These are phyloP conservation scores for Didymella keratinophila DNA, from an alignment of 2,329 filamentous ascomycete genomes.

Conservation along the genomic window DNA sequence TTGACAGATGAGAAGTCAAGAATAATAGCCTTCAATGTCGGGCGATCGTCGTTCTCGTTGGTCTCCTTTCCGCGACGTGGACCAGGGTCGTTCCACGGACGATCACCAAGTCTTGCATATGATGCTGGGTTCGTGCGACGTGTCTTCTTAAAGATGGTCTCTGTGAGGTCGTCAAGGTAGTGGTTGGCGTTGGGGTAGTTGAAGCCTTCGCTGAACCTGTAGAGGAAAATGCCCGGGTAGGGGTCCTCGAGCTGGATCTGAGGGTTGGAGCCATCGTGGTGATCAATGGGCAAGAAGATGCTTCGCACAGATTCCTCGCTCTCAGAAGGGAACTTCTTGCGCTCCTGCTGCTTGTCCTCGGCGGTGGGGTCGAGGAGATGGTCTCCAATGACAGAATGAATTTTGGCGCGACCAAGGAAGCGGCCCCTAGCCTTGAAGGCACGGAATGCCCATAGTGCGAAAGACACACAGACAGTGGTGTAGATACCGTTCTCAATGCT, in stretches of 20 bases:
- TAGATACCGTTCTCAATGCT: slow-evolving; percentile 94
- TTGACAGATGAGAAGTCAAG: slow-evolving; percentile 95
- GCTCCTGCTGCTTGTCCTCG: slow-evolving; percentile 35
- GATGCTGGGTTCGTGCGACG: slow-evolving; percentile 76
- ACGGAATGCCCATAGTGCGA: slow-evolving; percentile 81
- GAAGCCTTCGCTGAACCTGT: slow-evolving; percentile 94
- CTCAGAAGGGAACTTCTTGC: slow-evolving; percentile 34
- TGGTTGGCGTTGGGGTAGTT: slow-evolving; percentile 95
- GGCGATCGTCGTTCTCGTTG: slow-evolving; percentile 60
- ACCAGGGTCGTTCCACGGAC: slow-evolving; percentile 95
- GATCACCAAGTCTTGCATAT: slow-evolving; percentile 68
- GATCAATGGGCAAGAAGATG: slow-evolving; percentile 86
- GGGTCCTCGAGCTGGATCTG: slow-evolving; percentile 78
- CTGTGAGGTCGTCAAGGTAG: slow-evolving; percentile 74
- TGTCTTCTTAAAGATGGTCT: slow-evolving; percentile 64
- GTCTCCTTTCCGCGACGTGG: slow-evolving; percentile 65
- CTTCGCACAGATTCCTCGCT: slow-evolving; percentile 67
- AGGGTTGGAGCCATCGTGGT: slow-evolving; percentile 89
- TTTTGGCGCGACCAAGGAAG: slow-evolving; percentile 83
- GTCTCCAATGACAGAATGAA: slow-evolving; percentile 86
- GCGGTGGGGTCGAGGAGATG: slow-evolving; percentile 64
- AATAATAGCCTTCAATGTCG: slow-evolving; percentile 84
- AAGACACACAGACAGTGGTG: slow-evolving; percentile 78
- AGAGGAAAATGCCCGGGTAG: slow-evolving; percentile 94
- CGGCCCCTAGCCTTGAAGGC: slow-evolving; percentile 82